Evolutionary conservation across 495 filamentous ascomycete genomes (phyloP).

Genomic region (Lentithecium fluviatile): DNA sequence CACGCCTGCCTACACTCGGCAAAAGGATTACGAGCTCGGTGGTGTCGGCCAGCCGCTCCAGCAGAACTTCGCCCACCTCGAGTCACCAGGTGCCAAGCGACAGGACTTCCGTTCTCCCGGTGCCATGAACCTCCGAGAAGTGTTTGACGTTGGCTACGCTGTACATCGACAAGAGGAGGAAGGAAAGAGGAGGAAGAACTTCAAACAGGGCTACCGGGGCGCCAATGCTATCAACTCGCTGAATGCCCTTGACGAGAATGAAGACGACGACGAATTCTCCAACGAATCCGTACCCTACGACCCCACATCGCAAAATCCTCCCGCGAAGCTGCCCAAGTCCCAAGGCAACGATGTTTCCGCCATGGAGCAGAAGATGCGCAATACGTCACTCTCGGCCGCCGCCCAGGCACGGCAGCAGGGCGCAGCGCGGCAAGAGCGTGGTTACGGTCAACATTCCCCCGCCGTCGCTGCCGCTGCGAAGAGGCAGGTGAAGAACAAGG

Average conservation of each 20-base stretch:
- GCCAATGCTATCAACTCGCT: conserved; percentile 54
- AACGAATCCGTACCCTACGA: conserved; percentile 54
- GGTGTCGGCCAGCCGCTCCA: conserved; percentile 39
- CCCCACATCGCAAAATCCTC: conserved; percentile 48
- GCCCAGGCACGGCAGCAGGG: conserved; percentile 59
- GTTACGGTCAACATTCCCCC: conserved; percentile 80
- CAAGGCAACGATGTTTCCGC: conserved; percentile 64
- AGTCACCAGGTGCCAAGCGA: conserved; percentile 59
- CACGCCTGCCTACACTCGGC: conserved; percentile 59
- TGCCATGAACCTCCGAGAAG: conserved; percentile 90
- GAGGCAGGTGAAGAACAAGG: conserved; percentile 66
- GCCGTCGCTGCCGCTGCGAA: conserved; percentile 76
- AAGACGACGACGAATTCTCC: conserved; percentile 60
- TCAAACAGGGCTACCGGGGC: conserved; percentile 68
- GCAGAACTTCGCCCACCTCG: conserved; percentile 55
- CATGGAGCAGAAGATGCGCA: conserved; percentile 83
- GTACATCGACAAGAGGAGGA: conserved; percentile 97
- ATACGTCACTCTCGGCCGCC: conserved; percentile 68
- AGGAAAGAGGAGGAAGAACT: conserved; percentile 79
- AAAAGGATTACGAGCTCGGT: conserved; percentile 48
- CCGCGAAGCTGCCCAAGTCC: conserved; percentile 67
- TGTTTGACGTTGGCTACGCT: conserved; percentile 95
- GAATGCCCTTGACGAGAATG: conserved; percentile 66
- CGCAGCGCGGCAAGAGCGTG: conserved; percentile 54
- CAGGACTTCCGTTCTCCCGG: conserved; percentile 96